Evolutionary conservation across 257 asterid genomes (phyloP), one percentile per base, ranked within the genome.

Genomic region (Capsicum chinense): DNA sequence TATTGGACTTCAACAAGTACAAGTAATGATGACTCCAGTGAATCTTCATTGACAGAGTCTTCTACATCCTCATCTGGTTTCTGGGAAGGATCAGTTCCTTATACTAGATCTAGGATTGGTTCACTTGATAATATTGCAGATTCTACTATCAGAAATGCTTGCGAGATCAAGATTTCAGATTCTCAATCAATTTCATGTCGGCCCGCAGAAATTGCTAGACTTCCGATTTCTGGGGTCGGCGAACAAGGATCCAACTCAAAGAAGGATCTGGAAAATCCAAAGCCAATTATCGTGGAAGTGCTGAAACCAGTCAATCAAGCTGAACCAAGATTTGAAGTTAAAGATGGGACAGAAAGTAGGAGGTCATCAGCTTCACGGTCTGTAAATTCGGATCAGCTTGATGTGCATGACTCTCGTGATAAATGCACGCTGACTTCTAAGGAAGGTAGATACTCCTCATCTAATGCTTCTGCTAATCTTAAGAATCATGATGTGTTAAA

Each of bases 31-130:
- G 88, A 83, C 66, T 88, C 92, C 76, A 82, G 85, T 68, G 92
- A 88, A 68, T 84, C 90, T 83, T 89, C 88, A 67, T 82, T 86
- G 68, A 87, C 91, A 63, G 93, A 86, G 79, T 89, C 95, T 52
- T 90, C 96, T 76, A 86, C 92, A 84, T 87, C 91, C 86, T 89
- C 93, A 4, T 88, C 93, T 89, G 93, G 85, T 79, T 94, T 93
- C 79, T 94, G 97, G 96, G 93, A 87, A 70, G 97, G 93, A 84
- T 63, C 90, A 79, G 83, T 88, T 84, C 90, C 88, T 74, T 81
- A 62, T 83, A 71, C 84, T 79, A 89, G 88, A 86, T 85, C 90
- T 83, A 87, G 89, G 89, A 85, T 76, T 58, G 88, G 86, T 66
- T 84, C 86, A 52, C 48, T 74, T 78, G 85, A 86, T 85, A 89